These are phyloP conservation scores for Gonium pectorale DNA, from an alignment of 139 green algal species.

Conservation along the genomic window DNA sequence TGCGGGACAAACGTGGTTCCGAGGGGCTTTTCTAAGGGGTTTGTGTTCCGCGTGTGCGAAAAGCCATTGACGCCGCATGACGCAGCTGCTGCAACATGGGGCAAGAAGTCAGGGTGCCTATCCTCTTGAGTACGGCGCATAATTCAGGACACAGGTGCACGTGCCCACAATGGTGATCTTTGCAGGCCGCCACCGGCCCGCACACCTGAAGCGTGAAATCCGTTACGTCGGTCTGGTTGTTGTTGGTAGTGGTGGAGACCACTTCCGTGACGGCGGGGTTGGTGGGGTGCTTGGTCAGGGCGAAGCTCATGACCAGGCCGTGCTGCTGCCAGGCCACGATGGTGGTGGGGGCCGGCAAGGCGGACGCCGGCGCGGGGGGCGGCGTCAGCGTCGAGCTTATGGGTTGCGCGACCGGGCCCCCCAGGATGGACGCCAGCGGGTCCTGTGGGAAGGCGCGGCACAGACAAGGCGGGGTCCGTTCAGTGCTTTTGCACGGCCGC, in stretches of 20 bases:
- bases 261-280: constrained; percentile 67
- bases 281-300: constrained; percentile 67
- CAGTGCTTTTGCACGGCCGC: too few relatives aligned
- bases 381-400: neutral
- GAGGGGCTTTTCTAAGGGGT: neutral
- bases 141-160: too few relatives aligned
- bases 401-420: neutral
- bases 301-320: constrained; percentile 78
- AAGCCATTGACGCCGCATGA: too few relatives aligned
- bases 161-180: too few relatives aligned
- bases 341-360: constrained; percentile 42
- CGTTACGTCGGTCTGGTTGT: constrained; percentile 60
- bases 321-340: constrained; percentile 75
- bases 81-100: too few relatives aligned
- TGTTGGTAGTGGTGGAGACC: constrained; percentile 79
- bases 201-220: constrained; percentile 91
- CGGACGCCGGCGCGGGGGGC: neutral
- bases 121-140: too few relatives aligned
- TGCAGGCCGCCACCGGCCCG: too few relatives aligned
- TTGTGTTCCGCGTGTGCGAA: too few relatives aligned
- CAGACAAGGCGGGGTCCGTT: too few relatives aligned
- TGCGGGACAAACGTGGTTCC: too few relatives aligned
- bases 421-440: constrained; percentile 27
- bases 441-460: too few relatives aligned
- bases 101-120: too few relatives aligned